Base-by-base conservation (phyloP, 768 basidiomycete species). In the Pleurotus citrinopileatus region DNA sequence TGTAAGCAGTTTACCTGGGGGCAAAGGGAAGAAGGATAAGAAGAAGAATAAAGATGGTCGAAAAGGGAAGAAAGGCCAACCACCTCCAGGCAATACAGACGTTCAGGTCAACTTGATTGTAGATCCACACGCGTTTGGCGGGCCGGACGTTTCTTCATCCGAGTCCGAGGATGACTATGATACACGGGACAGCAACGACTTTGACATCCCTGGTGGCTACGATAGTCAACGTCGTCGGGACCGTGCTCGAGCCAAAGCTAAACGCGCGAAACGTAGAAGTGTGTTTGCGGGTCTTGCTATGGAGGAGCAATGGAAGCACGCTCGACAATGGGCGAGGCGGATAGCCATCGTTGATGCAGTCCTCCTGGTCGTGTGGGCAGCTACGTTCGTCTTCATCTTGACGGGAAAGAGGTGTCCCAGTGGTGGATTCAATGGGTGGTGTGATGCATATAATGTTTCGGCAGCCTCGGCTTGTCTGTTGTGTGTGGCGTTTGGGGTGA, bases 81-180 rank as follows among this genome's bases (percentile, higher is more conserved):
- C 19, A 12, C 13, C 29, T 10, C 55, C 60, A 4, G 67, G 62
- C 9, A 67, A 60, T 28, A 74, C 76, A 4, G 79, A 80, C 60
- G 81, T 89, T 2, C 87, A 89, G 56, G 84, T 88, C 46, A 89
- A 89, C 65, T 71, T 88, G 42, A 87, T 88, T 56, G 83, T 88
- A 26, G 85, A 87, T 60, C 86, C 87, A 5, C 71, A 71, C 5
- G 78, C 80, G 55, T 84, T 89, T 56, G 72, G 71, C 26, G 50
- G 62, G 51, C 48, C 48, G 13, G 32, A 50, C 15, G 28, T 50
- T 26, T 50, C 48, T 15, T 50, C 48, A 20, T 50, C 48, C 8
- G 48, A 50, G 8, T 64, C 63, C 15, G 69, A 68, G 10, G 68
- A 71, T 0, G 76, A 72, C 2, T 68, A 71, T 17, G 73, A 74